Evolutionary conservation across 2,329 filamentous ascomycete species (phyloP).

Genomic region (Zasmidium cellare): DNA sequence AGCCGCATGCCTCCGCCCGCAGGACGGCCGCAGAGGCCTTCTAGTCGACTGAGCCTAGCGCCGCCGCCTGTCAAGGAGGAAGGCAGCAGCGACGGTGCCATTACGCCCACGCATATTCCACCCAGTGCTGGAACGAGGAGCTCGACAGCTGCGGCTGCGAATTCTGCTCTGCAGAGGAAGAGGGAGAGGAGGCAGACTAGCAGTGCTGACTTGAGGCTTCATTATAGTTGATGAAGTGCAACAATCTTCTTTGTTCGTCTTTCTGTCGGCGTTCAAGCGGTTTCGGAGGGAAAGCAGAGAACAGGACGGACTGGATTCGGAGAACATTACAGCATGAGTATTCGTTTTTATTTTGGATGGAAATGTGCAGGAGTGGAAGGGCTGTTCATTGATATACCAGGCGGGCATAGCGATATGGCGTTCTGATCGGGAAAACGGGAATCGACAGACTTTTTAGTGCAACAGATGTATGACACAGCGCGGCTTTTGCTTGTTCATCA

Average conservation of each 20-base stretch:
- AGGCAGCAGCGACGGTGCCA: conserved; percentile 7
- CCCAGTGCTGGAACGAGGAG: conserved; percentile 16
- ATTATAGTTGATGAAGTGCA: neutral
- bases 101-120: conserved; percentile 21
- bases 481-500: no score
- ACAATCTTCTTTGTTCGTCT: neutral
- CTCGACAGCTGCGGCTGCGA: neutral
- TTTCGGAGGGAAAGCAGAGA: neutral
- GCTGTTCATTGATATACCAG: neutral
- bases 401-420: neutral
- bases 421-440: neutral
- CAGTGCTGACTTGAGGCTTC: neutral
- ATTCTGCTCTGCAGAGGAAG: neutral
- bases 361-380: no score
- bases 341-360: neutral
- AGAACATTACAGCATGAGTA: neutral
- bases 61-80: conserved; percentile 3
- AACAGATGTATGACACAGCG: no score
- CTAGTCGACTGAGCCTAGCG: conserved; percentile 20
- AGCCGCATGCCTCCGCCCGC: conserved; percentile 18
- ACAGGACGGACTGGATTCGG: neutral
- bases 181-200: conserved; percentile 8
- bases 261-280: neutral
- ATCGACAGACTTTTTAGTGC: neutral
- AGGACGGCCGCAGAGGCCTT: conserved; percentile 15